Base-by-base conservation (phyloP, 192 early-diverging fungal species). In the Phlyctochytrium arcticum region DNA sequence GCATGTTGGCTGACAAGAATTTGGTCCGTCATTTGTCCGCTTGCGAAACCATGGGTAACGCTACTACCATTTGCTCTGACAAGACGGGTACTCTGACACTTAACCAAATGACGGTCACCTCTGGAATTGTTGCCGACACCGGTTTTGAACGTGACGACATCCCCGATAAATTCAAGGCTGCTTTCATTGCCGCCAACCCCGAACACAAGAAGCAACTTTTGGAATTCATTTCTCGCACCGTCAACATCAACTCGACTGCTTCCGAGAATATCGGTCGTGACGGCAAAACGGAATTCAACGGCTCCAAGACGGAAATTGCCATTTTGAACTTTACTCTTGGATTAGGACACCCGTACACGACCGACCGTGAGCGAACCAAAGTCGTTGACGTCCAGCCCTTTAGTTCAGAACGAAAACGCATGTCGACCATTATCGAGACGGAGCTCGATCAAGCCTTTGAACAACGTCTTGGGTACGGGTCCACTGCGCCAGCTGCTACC, bases 81-180 rank as follows among this genome's bases (percentile, higher is more conserved):
- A 99, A 99, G 73, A 99, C 97, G 0, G 97, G 97, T 24, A 99
- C 97, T 7, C 76, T 98, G 36, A 99, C 97, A 2, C 90, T 94
- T 62, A 99, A 99, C 81, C 80, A 85, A 54, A 99, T 99, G 97
- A 92, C 92, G 2, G 92, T 98, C n/a, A 93, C 95, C 27, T 81
- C 87, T 10, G 94, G 94, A 36, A 83, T 85, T 36, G 68, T 96
- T 33, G 90, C 91, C 33, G 75, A 88, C 42, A 54, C 15, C 44
- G 81, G 83, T 29, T 91, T 89, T 60, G 84, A 85, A 36, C 34
- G 70, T 69, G 33, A 75, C 65, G 48, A 81, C 57, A 62, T 82
- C 24, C 56, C 55, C 15, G 55, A 60, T 34, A 49, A 27, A 31
- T 17, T 75, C 67, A 67, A 70, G 54, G 58, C 73, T 68, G 36